These are phyloP conservation scores for Eimeria maxima DNA, from an alignment of 169 alveolate genomes.

Conservation along the genomic window DNA sequence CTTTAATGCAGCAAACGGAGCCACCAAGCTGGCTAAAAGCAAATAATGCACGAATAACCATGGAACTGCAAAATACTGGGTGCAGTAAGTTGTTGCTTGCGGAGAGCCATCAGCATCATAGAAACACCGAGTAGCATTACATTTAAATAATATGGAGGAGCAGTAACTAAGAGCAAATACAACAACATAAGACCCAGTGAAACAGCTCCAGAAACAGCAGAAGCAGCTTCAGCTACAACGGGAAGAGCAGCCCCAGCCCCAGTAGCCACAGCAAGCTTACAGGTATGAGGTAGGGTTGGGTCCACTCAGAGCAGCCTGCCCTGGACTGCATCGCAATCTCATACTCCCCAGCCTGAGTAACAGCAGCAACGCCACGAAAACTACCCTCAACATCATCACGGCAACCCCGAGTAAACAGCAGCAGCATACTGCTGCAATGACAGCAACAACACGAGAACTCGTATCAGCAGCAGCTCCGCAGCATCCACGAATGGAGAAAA, in stretches of 20 bases:
- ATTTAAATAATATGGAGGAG: too few species aligned
- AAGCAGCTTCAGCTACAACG: not conserved
- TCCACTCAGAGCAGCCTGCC: constrained; percentile 73
- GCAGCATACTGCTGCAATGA: not conserved
- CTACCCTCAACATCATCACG: not conserved
- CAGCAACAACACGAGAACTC: not conserved
- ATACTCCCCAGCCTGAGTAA: constrained; percentile 66
- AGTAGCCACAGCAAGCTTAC: constrained; percentile 17
- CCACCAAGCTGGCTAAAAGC: not conserved
- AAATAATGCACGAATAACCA: too few species aligned
- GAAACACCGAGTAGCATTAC: too few species aligned
- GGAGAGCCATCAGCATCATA: too few species aligned
- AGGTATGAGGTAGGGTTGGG: constrained; percentile 72
- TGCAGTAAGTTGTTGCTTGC: too few species aligned
- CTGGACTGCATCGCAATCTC: constrained; percentile 81
- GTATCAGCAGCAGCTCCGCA: not conserved
- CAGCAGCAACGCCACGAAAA: constrained; percentile 17
- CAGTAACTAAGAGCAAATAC: too few species aligned
- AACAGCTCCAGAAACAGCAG: not conserved
- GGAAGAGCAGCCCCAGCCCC: not conserved
- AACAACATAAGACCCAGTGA: not conserved
- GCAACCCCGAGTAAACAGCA: not conserved
- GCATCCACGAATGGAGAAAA: not conserved
- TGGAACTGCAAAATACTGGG: too few species aligned
- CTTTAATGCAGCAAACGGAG: not conserved